These are phyloP conservation scores for Citrus reticulata DNA, from an alignment of 345 rosid species.

Conservation along the genomic window DNA sequence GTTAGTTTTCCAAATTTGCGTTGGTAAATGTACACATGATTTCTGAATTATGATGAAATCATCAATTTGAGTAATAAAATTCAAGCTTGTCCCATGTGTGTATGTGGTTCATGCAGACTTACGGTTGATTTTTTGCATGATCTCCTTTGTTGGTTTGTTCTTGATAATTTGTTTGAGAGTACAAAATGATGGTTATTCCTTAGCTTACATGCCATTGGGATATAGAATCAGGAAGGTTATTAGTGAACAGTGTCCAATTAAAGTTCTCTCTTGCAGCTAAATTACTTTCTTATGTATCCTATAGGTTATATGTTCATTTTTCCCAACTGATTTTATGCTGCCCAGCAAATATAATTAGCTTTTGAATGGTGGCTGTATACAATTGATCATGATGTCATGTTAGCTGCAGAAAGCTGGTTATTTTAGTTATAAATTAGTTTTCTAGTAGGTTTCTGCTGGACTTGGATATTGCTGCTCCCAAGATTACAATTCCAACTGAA, in stretches of 20 bases:
- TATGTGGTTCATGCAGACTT: neutral
- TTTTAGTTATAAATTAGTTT: neutral
- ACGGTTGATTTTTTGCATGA: neutral
- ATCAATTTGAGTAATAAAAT: neutral
- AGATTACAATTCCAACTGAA: slow-evolving; percentile 93
- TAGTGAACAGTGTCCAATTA: slow-evolving; percentile 1
- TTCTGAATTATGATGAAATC: neutral
- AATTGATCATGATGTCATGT: neutral
- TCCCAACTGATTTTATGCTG: neutral
- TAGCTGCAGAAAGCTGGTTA: neutral
- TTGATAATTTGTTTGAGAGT: neutral
- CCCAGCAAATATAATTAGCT: neutral
- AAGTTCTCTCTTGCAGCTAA: neutral
- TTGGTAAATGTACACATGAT: neutral
- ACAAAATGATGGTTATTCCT: neutral
- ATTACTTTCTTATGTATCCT: neutral
- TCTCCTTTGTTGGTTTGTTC: neutral
- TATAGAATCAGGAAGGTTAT: neutral
- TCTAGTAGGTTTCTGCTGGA: slow-evolving; percentile 78
- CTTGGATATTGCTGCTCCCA: slow-evolving; percentile 98
- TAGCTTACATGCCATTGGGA: neutral
- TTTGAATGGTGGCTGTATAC: neutral
- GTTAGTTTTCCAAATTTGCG: neutral
- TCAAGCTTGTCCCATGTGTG: neutral
- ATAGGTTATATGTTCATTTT: neutral